Percentiles rank a stretch among this genome's conserved stretches.
phyloP scores from a whole-genome alignment of 768 basidiomycete species.

The Gelatoporia subvermispora region DNA sequence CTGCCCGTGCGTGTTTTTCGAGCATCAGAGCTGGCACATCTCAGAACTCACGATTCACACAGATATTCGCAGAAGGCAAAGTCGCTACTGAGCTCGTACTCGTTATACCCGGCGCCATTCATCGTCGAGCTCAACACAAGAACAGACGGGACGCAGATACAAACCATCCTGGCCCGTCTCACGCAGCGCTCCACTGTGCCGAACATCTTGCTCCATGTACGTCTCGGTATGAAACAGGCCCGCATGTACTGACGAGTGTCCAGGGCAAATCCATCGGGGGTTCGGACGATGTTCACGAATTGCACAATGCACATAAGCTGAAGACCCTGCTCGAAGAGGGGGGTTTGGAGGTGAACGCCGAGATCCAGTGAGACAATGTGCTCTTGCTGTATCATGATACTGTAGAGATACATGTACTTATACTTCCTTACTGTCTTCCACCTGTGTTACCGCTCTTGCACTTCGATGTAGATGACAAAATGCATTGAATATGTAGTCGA shows the following conservation, averaged over 20 bases:
- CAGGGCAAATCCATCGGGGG: constrained; percentile 37
- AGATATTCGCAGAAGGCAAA: constrained; percentile 63
- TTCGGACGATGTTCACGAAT: constrained; percentile 49
- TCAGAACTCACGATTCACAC: neutral
- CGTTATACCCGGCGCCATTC: constrained; percentile 58
- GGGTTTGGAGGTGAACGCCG: constrained; percentile 33
- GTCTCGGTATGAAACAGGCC: neutral
- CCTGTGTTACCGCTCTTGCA: no score
- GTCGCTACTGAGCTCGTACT: constrained; percentile 53
- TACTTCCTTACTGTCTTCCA: neutral
- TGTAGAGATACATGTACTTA: neutral
- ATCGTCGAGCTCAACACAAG: constrained; percentile 75
- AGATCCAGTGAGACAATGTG: neutral
- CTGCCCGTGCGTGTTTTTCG: constrained; percentile 55
- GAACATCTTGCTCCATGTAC: constrained; percentile 61
- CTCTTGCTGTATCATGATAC: neutral
- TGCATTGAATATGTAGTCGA: neutral
- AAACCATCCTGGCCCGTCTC: constrained; percentile 58
- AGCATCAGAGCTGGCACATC: neutral
- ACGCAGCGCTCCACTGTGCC: constrained; percentile 71
- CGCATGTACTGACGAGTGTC: neutral
- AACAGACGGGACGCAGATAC: constrained; percentile 53
- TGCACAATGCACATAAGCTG: constrained; percentile 48
- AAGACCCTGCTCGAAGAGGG: constrained; percentile 41
- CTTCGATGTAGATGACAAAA: neutral